Conservation (phyloP, 169 alveolate genomes). For the Babesia divergens region DNA sequence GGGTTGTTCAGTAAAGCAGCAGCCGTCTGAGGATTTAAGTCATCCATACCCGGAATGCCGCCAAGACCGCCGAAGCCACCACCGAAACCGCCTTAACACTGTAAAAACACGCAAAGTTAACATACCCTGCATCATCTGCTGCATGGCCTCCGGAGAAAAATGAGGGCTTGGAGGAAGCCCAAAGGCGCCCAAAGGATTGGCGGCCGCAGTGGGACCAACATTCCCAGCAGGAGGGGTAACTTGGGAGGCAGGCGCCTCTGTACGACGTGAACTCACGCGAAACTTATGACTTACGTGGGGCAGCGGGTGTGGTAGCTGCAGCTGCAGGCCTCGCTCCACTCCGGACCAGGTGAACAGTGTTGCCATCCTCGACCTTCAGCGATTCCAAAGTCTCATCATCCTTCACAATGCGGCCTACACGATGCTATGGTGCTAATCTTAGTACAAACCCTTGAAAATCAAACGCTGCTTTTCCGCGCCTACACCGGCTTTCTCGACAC, state of each 20-base stretch:
- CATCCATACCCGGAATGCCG: slow-evolving; percentile 42
- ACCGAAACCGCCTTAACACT: slow-evolving; percentile 34
- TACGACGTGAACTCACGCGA: not conserved
- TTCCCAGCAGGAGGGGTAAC: slow-evolving; percentile 16
- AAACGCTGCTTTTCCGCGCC: slow-evolving; percentile 62
- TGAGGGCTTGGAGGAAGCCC: slow-evolving; percentile 24
- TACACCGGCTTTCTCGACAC: slow-evolving; percentile 54
- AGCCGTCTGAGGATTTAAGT: slow-evolving; percentile 56
- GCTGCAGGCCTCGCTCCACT: slow-evolving; percentile 71
- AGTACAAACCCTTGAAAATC: slow-evolving; percentile 47
- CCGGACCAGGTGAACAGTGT: slow-evolving; percentile 86
- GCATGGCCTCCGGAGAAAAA: slow-evolving; percentile 53
- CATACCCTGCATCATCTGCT: slow-evolving; percentile 66
- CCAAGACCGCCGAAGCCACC: slow-evolving; percentile 16
- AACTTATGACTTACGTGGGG: not conserved
- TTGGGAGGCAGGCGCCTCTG: slow-evolving; percentile 29
- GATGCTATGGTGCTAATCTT: not conserved
- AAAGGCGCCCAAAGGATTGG: slow-evolving; percentile 15
- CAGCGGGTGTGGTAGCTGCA: slow-evolving; percentile 32
- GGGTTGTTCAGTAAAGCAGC: slow-evolving; percentile 73
- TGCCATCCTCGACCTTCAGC: slow-evolving; percentile 82
- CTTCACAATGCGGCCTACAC: slow-evolving; percentile 82
- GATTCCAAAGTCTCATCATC: slow-evolving; percentile 78
- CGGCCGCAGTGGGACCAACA: slow-evolving; percentile 6
- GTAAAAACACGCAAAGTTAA: not conserved